A percentile compares a stretch with the other conserved stretches of the same genome.
Evolutionary conservation across 352 stramenopile genomes (phyloP).

Genomic region (Phytophthora rubi): DNA sequence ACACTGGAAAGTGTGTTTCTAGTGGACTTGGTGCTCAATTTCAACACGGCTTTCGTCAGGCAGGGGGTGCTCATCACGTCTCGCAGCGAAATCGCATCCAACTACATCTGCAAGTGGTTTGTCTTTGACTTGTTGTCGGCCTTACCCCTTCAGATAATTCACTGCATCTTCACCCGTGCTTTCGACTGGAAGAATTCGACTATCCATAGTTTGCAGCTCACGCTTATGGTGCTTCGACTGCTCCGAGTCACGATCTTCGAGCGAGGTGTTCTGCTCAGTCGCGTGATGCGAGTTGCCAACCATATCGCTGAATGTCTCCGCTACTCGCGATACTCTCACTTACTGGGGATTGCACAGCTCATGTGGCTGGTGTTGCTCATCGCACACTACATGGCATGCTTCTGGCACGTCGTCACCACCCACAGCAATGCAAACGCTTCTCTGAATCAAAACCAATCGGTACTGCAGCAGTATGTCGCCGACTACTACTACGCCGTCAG

Average conservation of each 20-base stretch:
- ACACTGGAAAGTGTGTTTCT: conserved; percentile 4
- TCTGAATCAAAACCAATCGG: not conserved
- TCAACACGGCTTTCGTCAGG: conserved; percentile 16
- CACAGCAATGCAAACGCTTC: not conserved
- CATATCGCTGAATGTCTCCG: conserved; percentile 28
- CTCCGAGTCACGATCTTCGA: conserved; percentile 9
- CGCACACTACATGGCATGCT: conserved; percentile 1
- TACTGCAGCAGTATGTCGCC: not conserved
- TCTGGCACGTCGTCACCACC: not conserved
- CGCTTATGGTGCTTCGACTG: conserved; percentile 32
- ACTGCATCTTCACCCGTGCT: not conserved
- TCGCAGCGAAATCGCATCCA: conserved; percentile 17
- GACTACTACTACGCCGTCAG: not conserved
- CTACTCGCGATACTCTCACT: conserved; percentile 38
- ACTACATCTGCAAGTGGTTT: conserved; percentile 5
- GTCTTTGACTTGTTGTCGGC: conserved; percentile 16
- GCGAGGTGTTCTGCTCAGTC: conserved; percentile 30
- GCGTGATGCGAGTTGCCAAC: conserved; percentile 26
- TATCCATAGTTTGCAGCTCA: not conserved
- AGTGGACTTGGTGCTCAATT: conserved; percentile 16
- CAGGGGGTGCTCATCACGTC: conserved; percentile 3
- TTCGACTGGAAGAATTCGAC: conserved; percentile 12
- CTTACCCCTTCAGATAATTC: conserved; percentile 2
- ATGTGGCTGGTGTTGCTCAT: conserved; percentile 1
- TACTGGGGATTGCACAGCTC: not conserved